Base-by-base conservation (phyloP, 495 filamentous ascomycete genomes). In the Trichoderma gamsii region DNA sequence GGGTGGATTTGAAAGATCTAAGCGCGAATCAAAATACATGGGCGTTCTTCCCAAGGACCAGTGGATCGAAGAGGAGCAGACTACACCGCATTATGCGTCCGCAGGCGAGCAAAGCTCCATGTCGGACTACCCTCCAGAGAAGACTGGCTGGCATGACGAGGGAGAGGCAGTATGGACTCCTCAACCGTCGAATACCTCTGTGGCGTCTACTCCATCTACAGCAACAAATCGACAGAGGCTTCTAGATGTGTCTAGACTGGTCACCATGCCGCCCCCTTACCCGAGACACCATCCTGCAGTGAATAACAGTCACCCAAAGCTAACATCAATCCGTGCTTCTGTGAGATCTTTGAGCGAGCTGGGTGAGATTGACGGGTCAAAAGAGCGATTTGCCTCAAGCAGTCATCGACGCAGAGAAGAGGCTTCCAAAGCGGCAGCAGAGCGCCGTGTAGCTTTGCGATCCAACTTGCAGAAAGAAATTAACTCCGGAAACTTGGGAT, bases 21-120 rank as follows among this genome's bases (percentile, higher is more conserved):
- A 93, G 74, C 84, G 92, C 16, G 93, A 97, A 78, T 93, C 91
- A 1, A 97, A 97, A 74, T 97, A 96, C 72, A 97, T 97, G 93
- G 92, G 93, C 3, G 80, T 97, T 0, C 35, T 38, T 27, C 89
- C 90, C 0, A 86, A 84, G 72, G 89, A 91, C 71, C 89, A 90
- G 72, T 90, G 80, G 80, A 67, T 74, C 44, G 81, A 83, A 67
- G 72, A 75, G 12, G 76, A 72, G 21, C 21, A 72, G 0, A 74
- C 73, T 6, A 68, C 72, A 0, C 80, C 78, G 69, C 80, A 73
- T 64, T 77, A 70, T 35, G 72, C 70, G 13, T 75, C 76, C 13
- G 72, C 79, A 2, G 82, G 79, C 73, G 73, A 76, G 29, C 73
- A 73, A 23, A 74, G 73, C 21, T 76, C 78, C 41, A 71, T 71